These are phyloP conservation scores for Candida taoyuanica DNA, from an alignment of 805 yeast species.

Conservation along the genomic window DNA sequence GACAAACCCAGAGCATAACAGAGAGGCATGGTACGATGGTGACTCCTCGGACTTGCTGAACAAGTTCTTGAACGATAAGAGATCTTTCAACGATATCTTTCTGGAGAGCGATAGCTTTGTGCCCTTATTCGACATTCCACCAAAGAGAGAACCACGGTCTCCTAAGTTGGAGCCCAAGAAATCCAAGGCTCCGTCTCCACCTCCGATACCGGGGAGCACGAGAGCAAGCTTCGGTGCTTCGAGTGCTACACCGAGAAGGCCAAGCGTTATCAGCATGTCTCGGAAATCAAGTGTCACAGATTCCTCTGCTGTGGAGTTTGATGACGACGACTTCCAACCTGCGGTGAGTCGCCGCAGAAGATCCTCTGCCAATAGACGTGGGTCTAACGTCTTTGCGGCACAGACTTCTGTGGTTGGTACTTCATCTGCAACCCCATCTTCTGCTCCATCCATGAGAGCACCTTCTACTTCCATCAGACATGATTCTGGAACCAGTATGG, in stretches of 20 bases:
- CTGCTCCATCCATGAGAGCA: not conserved
- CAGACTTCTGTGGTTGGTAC: too few species aligned
- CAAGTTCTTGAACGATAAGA: constrained; percentile 33
- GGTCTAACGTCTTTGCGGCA: constrained; percentile 4
- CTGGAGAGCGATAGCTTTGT: constrained; percentile 33
- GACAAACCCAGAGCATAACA: constrained; percentile 9
- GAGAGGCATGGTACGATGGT: constrained; percentile 29
- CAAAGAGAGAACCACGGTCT: constrained; percentile 17
- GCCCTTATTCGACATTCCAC: constrained; percentile 32
- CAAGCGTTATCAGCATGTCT: constrained; percentile 3
- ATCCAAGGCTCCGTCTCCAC: constrained; percentile 5
- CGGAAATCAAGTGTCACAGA: constrained; percentile 12
- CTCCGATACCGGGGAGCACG: constrained; percentile 5
- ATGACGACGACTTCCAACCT: constrained; percentile 30
- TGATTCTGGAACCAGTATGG: constrained; percentile 2
- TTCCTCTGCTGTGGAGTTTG: constrained; percentile 28
- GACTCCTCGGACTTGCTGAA: constrained; percentile 27
- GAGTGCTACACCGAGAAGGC: constrained; percentile 1
- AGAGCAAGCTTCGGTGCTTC: constrained; percentile 7
- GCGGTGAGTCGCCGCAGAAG: constrained; percentile 30
- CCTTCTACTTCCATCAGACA: constrained; percentile 1
- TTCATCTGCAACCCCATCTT: not conserved
- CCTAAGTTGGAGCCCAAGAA: constrained; percentile 18
- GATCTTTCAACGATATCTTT: constrained; percentile 37
- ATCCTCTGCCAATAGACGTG: constrained; percentile 27